phyloP scores from a whole-genome alignment of 1,284 basidiomycete genomes.

The Ustilago vetiveriae region DNA sequence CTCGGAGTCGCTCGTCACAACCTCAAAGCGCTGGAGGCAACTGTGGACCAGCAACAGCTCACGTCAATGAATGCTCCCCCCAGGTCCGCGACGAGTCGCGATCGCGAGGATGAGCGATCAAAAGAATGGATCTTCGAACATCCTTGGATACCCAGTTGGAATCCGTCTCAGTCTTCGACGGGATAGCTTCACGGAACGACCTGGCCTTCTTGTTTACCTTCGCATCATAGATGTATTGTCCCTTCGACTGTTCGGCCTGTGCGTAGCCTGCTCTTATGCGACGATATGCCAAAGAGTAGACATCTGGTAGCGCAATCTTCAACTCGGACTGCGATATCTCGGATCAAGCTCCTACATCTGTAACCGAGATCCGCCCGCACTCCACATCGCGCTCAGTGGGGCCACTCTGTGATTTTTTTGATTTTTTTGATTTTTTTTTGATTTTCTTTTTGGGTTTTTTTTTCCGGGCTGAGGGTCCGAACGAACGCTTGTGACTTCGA shows the following conservation, averaged over 20 bases:
- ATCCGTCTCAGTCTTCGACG: no score
- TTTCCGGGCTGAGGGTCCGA: no score
- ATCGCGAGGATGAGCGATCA: not conserved
- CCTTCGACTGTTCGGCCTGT: no score
- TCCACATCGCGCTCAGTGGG: slow-evolving; percentile 9
- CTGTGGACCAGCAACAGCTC: not conserved
- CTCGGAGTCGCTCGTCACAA: slow-evolving; percentile 24
- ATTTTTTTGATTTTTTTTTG: not conserved
- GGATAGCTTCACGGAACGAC: no score
- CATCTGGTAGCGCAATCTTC: no score
- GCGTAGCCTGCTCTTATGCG: no score
- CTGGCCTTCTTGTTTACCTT: no score
- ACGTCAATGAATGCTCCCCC: not conserved
- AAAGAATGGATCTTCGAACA: slow-evolving; percentile 16
- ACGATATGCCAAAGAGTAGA: no score
- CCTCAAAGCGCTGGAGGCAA: not conserved
- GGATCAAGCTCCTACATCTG: no score
- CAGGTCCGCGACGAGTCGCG: not conserved
- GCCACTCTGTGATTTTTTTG: not conserved
- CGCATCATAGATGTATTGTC: no score
- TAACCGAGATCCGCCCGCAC: slow-evolving; percentile 20
- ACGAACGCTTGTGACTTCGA: no score
- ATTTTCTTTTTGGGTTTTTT: not conserved
- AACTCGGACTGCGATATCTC: no score
- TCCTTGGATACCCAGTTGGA: slow-evolving; percentile 38